These are phyloP conservation scores for Ambrosiella cleistominuta DNA, from an alignment of 2,329 filamentous ascomycete genomes.

Conservation along the genomic window DNA sequence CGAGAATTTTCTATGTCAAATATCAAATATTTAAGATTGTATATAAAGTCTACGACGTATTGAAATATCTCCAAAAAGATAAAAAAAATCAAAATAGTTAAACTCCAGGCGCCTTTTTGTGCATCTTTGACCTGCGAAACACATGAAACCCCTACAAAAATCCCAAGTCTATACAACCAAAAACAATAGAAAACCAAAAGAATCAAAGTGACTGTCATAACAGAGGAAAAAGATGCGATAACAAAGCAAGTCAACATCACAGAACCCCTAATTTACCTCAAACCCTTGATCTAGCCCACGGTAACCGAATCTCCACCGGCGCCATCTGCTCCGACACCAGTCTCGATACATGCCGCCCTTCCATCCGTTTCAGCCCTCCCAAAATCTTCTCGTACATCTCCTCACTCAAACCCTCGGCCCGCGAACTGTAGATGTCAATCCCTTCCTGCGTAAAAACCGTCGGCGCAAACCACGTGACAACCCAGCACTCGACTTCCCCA, in stretches of 20 bases:
- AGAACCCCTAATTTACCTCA: neutral
- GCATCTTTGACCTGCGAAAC: neutral
- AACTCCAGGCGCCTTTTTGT: neutral
- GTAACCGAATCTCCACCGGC: conserved; percentile 33
- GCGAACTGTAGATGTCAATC: conserved; percentile 57
- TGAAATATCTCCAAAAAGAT: neutral
- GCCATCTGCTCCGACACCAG: conserved; percentile 32
- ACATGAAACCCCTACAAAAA: neutral
- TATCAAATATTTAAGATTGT: too few relatives aligned
- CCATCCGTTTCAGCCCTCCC: conserved; percentile 27
- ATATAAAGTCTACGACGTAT: too few relatives aligned
- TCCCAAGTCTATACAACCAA: too few relatives aligned
- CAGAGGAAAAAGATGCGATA: conserved; percentile 2
- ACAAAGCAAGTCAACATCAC: neutral
- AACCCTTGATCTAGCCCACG: conserved; percentile 25
- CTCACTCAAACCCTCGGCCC: conserved; percentile 39
- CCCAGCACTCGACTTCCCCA: conserved; percentile 42
- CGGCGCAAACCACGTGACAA: conserved; percentile 69
- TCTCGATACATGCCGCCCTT: conserved; percentile 35
- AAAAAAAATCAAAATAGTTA: conserved; percentile 3
- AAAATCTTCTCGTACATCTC: conserved; percentile 40
- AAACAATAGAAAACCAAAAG: too few relatives aligned
- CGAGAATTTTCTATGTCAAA: too few relatives aligned
- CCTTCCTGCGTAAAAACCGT: conserved; percentile 73
- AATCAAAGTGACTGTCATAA: neutral